A percentile compares a stretch with the other conserved stretches of the same genome.
These are phyloP conservation scores for Laetiporus sulphureus DNA, from an alignment of 1,284 basidiomycete species.

Conservation along the genomic window DNA sequence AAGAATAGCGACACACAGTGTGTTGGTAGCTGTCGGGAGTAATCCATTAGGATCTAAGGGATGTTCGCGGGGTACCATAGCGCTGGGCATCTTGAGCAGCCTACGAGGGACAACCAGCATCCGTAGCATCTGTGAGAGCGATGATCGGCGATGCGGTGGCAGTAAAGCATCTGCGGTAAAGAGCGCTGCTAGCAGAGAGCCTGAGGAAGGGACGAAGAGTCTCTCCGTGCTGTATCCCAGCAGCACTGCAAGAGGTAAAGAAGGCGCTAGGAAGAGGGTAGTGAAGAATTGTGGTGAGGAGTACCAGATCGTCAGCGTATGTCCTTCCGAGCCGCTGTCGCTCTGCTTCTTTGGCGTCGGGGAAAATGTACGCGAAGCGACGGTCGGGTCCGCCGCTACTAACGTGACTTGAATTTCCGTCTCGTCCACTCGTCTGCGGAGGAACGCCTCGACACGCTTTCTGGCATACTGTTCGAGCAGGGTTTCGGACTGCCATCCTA, in stretches of 20 bases:
- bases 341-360: constrained; percentile 2
- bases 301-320: constrained; percentile 45
- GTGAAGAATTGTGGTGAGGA: constrained; percentile 50
- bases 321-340: constrained; percentile 2
- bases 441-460: constrained; percentile 28
- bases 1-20: too few species aligned
- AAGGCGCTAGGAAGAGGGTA: constrained; percentile 39
- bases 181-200: too few species aligned
- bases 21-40: too few species aligned
- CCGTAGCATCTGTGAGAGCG: too few species aligned
- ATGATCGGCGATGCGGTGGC: too few species aligned
- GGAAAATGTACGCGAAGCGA: constrained; percentile 18
- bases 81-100: too few species aligned
- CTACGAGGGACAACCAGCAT: too few species aligned
- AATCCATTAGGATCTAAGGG: too few species aligned
- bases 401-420: constrained; percentile 32
- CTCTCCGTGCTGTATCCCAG: constrained; percentile 7
- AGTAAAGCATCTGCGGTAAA: too few species aligned
- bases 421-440: constrained; percentile 29
- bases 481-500: constrained; percentile 41
- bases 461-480: constrained; percentile 36
- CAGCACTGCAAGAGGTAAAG: constrained; percentile 11
- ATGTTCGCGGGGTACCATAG: too few species aligned
- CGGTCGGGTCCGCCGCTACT: constrained; percentile 31
- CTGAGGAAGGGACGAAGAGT: constrained; percentile 13